A percentile compares a stretch with the other conserved stretches of the same genome.
phyloP scores from a whole-genome alignment of 176 grass and related monocot genomes.

The Oryza brachyantha region DNA sequence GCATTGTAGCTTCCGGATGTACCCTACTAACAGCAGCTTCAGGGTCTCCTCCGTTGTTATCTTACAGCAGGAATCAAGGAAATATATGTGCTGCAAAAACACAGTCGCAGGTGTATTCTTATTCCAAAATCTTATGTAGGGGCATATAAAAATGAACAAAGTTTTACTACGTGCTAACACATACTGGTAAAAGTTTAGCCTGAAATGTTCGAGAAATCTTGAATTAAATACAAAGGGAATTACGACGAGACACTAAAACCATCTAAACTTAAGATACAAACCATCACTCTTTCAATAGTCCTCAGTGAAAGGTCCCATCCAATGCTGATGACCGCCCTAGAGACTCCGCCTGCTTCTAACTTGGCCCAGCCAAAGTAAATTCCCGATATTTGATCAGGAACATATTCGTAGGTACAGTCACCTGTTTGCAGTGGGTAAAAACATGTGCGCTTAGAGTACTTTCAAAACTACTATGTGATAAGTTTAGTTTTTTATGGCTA shows the following conservation, averaged over 20 bases:
- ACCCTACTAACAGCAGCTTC: slow-evolving; percentile 61
- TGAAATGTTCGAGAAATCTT: neutral
- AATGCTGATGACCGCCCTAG: slow-evolving; percentile 53
- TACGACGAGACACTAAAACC: neutral
- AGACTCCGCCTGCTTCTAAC: slow-evolving; percentile 43
- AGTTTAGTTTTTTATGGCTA: slow-evolving; percentile 7
- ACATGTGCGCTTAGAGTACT: neutral
- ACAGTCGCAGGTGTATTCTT: neutral
- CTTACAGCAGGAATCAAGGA: slow-evolving; percentile 41
- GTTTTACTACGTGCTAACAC: neutral
- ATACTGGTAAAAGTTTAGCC: neutral
- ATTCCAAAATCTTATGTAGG: neutral
- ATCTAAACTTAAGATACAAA: slow-evolving; percentile 24
- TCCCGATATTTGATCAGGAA: slow-evolving; percentile 77
- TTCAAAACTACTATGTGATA: neutral
- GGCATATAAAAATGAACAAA: neutral
- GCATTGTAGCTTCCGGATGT: slow-evolving; percentile 60
- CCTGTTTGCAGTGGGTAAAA: slow-evolving; percentile 41
- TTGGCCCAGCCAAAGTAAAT: slow-evolving; percentile 83
- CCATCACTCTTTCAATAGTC: slow-evolving; percentile 55
- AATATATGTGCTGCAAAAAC: slow-evolving; percentile 48
- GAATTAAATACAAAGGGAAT: neutral
- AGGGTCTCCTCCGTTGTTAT: slow-evolving; percentile 31
- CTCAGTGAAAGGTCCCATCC: slow-evolving; percentile 65
- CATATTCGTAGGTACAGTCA: slow-evolving; percentile 47